Conservation (phyloP, 169 alveolate species). For the Eimeria praecox region DNA sequence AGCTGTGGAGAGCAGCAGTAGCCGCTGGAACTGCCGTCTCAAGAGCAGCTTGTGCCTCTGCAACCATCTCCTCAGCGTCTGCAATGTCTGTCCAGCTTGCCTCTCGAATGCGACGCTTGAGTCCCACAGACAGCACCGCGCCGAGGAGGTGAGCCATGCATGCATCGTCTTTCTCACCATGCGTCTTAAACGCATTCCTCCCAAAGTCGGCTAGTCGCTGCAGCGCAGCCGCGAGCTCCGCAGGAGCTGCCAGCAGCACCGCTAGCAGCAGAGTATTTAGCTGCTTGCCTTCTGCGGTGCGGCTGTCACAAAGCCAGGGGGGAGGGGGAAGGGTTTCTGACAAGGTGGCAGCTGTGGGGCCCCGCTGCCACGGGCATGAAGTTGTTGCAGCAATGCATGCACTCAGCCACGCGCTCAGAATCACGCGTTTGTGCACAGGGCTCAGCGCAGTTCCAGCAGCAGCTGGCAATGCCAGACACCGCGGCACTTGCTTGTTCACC, state of each 20-base stretch:
- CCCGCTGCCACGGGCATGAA: background rate
- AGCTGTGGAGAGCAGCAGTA: conserved; percentile 33
- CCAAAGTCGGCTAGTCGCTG: conserved; percentile 10
- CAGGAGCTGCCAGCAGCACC: conserved; percentile 30
- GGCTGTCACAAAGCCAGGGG: conserved; percentile 12
- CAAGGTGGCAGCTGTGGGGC: background rate
- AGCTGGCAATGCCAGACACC: conserved; percentile 37
- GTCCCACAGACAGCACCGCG: background rate
- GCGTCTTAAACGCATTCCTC: background rate
- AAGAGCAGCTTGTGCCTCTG: background rate
- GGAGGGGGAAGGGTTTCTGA: conserved; percentile 46
- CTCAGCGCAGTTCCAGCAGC: background rate
- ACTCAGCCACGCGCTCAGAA: conserved; percentile 19
- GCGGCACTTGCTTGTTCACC: background rate
- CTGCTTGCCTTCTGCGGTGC: conserved; percentile 35
- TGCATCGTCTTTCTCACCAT: background rate
- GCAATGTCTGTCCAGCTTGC: background rate
- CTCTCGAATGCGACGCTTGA: conserved; percentile 26
- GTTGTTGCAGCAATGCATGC: conserved; percentile 5
- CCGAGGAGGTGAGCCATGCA: background rate
- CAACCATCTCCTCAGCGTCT: conserved; percentile 8
- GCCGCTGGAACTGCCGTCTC: conserved; percentile 25
- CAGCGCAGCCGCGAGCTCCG: background rate
- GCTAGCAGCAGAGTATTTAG: background rate
- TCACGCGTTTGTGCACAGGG: conserved; percentile 10